Conservation (phyloP, 1,139 yeast species). For the Candida gigantensis region DNA sequence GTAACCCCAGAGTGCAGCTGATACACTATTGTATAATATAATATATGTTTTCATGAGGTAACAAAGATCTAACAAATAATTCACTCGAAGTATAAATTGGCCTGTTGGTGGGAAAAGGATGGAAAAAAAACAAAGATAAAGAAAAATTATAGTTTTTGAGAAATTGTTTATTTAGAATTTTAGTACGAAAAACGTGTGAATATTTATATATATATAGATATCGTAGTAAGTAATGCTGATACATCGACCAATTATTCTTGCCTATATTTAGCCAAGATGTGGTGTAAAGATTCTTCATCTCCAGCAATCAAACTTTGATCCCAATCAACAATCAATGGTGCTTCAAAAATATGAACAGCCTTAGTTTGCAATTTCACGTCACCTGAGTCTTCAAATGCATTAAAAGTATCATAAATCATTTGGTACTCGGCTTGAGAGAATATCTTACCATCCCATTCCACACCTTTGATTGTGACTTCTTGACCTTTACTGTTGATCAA, state of each 20-base stretch:
- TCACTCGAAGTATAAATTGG: too few species aligned
- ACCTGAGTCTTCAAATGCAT: slow-evolving; percentile 23
- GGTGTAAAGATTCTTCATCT: slow-evolving; percentile 35
- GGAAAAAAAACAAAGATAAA: neutral
- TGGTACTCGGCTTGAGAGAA: slow-evolving; percentile 43
- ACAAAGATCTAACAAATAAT: neutral
- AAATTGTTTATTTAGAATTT: neutral
- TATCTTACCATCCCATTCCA: slow-evolving; percentile 31
- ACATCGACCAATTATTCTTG: neutral
- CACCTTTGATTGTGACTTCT: slow-evolving; percentile 28
- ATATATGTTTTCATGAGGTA: slow-evolving; percentile 18
- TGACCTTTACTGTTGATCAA: slow-evolving; percentile 14
- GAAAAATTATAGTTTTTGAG: neutral
- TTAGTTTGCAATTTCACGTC: slow-evolving; percentile 26
- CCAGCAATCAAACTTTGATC: slow-evolving; percentile 47
- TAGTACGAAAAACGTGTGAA: neutral
- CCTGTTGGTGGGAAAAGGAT: too few species aligned
- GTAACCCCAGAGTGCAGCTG: slow-evolving; percentile 68
- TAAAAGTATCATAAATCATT: slow-evolving; percentile 43
- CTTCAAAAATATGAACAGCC: slow-evolving; percentile 38
- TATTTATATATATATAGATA: neutral
- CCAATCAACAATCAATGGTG: slow-evolving; percentile 52
- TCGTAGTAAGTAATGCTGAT: neutral
- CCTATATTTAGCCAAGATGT: slow-evolving; percentile 33
- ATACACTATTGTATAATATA: slow-evolving; percentile 57